Conservation (phyloP, 495 filamentous ascomycete genomes). For the Tuber umbilicatum region DNA sequence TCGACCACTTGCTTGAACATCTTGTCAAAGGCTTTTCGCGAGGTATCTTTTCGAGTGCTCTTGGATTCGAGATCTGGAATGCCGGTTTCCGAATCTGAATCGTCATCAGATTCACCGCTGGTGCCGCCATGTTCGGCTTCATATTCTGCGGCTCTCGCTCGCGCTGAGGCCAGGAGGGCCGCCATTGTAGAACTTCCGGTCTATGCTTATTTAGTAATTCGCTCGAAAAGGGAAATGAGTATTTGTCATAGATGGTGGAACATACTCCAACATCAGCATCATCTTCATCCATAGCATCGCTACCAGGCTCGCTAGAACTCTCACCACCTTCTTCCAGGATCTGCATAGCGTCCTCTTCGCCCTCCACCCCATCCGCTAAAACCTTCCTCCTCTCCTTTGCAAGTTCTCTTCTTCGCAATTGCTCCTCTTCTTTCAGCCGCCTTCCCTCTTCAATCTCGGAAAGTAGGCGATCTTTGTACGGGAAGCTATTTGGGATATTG, state of each 20-base stretch:
- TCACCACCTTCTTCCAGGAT: constrained; percentile 45
- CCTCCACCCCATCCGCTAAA: constrained; percentile 39
- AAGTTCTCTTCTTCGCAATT: constrained; percentile 59
- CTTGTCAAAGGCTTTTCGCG: constrained; percentile 83
- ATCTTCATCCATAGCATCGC: constrained; percentile 49
- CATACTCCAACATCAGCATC: constrained; percentile 43
- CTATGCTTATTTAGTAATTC: constrained; percentile 45
- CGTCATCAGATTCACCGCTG: constrained; percentile 50
- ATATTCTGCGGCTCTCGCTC: constrained; percentile 76
- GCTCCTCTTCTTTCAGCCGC: constrained; percentile 72
- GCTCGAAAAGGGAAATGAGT: neutral
- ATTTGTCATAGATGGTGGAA: neutral
- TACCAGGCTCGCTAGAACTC: constrained; percentile 47
- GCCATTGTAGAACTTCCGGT: constrained; percentile 81
- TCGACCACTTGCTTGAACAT: constrained; percentile 93
- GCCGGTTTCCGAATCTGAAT: constrained; percentile 54
- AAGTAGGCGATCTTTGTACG: constrained; percentile 92
- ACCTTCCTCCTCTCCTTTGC: constrained; percentile 57
- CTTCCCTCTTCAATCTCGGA: constrained; percentile 87
- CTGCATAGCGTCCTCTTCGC: constrained; percentile 46
- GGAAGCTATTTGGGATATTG: constrained; percentile 94
- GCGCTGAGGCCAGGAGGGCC: constrained; percentile 82
- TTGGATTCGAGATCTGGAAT: constrained; percentile 47
- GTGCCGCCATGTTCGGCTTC: constrained; percentile 47
- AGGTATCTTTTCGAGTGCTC: constrained; percentile 57